phyloP scores from a whole-genome alignment of 2,329 filamentous ascomycete species.

The Aotearoamyces nothofagi region DNA sequence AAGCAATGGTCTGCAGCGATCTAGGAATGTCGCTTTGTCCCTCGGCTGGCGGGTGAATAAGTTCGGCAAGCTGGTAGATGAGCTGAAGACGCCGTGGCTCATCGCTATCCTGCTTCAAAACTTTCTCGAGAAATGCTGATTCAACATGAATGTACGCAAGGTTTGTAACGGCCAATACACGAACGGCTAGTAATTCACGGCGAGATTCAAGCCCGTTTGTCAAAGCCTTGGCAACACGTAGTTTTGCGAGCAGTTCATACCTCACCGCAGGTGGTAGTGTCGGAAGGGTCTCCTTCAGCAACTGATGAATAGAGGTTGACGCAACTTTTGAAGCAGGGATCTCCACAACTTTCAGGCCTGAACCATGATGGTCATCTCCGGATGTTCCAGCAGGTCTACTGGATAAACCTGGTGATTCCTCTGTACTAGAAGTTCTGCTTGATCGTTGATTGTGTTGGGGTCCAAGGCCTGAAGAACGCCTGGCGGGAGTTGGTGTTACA shows the following conservation, averaged over 20 bases:
- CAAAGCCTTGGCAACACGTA: conserved; percentile 74
- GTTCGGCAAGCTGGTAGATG: conserved; percentile 79
- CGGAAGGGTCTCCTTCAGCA: conserved; percentile 37
- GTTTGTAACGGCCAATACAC: conserved; percentile 78
- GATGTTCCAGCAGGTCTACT: conserved; percentile 10
- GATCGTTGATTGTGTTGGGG: conserved; percentile 15
- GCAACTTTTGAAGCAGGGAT: conserved; percentile 40
- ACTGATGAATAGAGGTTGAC: conserved; percentile 36
- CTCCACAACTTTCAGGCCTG: conserved; percentile 17
- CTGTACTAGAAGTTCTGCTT: conserved; percentile 18
- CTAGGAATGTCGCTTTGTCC: conserved; percentile 53
- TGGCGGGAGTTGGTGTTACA: conserved; percentile 18
- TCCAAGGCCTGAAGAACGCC: conserved; percentile 19
- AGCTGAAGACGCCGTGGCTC: conserved; percentile 81
- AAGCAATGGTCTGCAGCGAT: conserved; percentile 66
- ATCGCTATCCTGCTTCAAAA: conserved; percentile 76
- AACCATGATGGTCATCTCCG: conserved; percentile 12
- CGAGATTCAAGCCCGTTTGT: conserved; percentile 47
- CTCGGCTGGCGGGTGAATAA: conserved; percentile 70
- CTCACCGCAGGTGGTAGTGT: conserved; percentile 58
- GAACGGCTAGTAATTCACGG: conserved; percentile 63
- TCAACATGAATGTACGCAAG: conserved; percentile 82
- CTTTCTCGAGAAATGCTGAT: conserved; percentile 66
- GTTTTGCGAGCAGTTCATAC: conserved; percentile 73
- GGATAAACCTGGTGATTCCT: conserved; percentile 19